These are phyloP conservation scores for Coniferiporia weirii DNA, from an alignment of 1,284 basidiomycete genomes.

Conservation along the genomic window DNA sequence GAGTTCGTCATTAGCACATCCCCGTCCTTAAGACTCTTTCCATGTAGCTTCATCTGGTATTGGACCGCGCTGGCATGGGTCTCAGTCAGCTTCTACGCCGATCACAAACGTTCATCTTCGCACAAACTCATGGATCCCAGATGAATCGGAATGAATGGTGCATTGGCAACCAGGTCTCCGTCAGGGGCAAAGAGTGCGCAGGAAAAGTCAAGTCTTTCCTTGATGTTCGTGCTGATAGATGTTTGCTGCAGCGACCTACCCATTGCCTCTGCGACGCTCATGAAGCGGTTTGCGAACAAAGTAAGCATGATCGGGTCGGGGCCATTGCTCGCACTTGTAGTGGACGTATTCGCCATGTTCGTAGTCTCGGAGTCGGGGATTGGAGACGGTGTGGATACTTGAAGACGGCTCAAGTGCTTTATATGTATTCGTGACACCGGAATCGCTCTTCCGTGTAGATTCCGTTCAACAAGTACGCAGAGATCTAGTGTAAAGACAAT, in stretches of 20 bases:
- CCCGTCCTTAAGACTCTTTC: slow-evolving; percentile 66
- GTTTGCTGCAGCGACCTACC: slow-evolving; percentile 86
- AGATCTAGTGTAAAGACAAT: too few species aligned
- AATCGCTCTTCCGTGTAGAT: neutral
- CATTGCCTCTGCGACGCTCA: slow-evolving; percentile 92
- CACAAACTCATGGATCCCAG: slow-evolving; percentile 82
- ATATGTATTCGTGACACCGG: neutral
- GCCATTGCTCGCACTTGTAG: slow-evolving; percentile 21
- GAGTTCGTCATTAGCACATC: slow-evolving; percentile 92
- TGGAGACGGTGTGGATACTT: neutral
- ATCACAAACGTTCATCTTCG: neutral
- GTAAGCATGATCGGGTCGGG: slow-evolving; percentile 87
- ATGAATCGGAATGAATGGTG: slow-evolving; percentile 81
- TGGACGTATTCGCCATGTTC: neutral
- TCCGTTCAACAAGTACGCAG: neutral
- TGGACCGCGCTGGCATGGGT: slow-evolving; percentile 64
- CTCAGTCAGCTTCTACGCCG: neutral
- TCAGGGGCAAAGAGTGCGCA: slow-evolving; percentile 89
- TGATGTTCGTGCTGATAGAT: slow-evolving; percentile 87
- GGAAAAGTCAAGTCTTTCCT: slow-evolving; percentile 84
- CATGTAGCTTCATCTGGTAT: slow-evolving; percentile 81
- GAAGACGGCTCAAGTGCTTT: neutral
- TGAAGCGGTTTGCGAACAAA: slow-evolving; percentile 88
- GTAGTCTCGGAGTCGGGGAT: neutral
- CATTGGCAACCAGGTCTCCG: slow-evolving; percentile 88